Evolutionary conservation across 2,329 filamentous ascomycete genomes (phyloP).

Genomic region (Fusarium keratoplasticum): DNA sequence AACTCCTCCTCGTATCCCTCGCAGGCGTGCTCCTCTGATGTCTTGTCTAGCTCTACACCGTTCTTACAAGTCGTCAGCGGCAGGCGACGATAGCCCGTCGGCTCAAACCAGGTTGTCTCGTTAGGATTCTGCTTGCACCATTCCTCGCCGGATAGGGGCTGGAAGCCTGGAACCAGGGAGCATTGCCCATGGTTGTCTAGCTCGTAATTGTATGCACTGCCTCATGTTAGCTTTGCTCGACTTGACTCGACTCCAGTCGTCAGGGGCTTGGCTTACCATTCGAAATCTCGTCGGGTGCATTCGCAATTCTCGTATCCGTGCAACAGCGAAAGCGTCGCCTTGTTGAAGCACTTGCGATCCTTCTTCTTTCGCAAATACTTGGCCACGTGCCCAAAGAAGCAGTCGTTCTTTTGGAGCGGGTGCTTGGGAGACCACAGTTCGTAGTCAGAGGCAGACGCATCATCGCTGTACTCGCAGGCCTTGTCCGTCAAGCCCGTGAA

Average conservation of each 20-base stretch:
- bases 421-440: conserved; percentile 89
- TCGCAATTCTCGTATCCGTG: conserved; percentile 83
- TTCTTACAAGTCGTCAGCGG: conserved; percentile 88
- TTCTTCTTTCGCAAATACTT: conserved; percentile 91
- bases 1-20: conserved; percentile 86
- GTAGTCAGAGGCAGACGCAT: conserved; percentile 72
- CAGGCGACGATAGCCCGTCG: conserved; percentile 89
- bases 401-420: conserved; percentile 80
- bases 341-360: conserved; percentile 85
- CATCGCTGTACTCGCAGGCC: conserved; percentile 77
- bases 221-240: conserved; percentile 19
- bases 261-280: conserved; percentile 77
- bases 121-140: conserved; percentile 73
- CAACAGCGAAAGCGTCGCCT: conserved; percentile 75
- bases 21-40: conserved; percentile 68
- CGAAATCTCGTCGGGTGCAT: conserved; percentile 87
- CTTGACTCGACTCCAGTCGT: neutral
- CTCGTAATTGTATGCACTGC: conserved; percentile 95
- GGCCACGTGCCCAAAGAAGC: conserved; percentile 91
- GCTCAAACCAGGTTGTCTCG: conserved; percentile 81
- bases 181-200: conserved; percentile 82
- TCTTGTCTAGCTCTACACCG: conserved; percentile 80
- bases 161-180: conserved; percentile 77
- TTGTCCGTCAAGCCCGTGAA: conserved; percentile 84
- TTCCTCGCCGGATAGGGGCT: conserved; percentile 64